Evolutionary conservation across 2,329 filamentous ascomycete genomes (phyloP).

Genomic region (Zymoseptoria brevis): DNA sequence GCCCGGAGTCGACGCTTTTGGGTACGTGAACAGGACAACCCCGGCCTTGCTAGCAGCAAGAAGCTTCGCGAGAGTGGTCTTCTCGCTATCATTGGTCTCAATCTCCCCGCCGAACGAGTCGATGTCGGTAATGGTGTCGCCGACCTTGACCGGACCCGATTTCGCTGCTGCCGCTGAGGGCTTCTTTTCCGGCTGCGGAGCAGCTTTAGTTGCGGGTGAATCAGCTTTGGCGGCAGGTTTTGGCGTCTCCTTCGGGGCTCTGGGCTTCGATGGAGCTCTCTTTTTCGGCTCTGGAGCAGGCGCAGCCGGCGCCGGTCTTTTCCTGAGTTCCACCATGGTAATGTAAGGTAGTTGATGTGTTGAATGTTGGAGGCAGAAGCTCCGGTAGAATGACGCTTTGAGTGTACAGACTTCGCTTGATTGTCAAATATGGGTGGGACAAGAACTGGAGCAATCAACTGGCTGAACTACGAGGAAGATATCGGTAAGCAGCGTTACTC

Average conservation of each 20-base stretch:
- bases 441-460: neutral
- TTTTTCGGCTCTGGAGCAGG: slow-evolving; percentile 41
- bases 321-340: slow-evolving; percentile 52
- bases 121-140: slow-evolving; percentile 44
- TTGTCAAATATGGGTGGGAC: neutral
- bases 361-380: neutral
- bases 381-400: neutral
- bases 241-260: slow-evolving; percentile 18
- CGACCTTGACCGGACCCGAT: slow-evolving; percentile 29
- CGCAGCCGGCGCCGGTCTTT: slow-evolving; percentile 51
- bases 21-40: slow-evolving; percentile 91
- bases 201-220: slow-evolving; percentile 24
- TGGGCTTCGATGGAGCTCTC: slow-evolving; percentile 30
- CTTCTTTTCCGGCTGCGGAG: slow-evolving; percentile 8
- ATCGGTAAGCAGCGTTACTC: neutral
- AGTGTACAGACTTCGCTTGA: neutral
- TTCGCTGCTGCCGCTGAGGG: slow-evolving; percentile 4
- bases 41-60: slow-evolving; percentile 76
- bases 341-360: neutral
- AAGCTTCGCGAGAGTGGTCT: slow-evolving; percentile 71
- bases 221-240: slow-evolving; percentile 36
- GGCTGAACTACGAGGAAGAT: neutral
- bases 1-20: slow-evolving; percentile 85
- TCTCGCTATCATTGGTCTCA: slow-evolving; percentile 74
- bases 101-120: slow-evolving; percentile 59